Percentiles rank a stretch among this genome's conserved stretches.
Evolutionary conservation across 1,284 basidiomycete species (phyloP).

Genomic region (Heterobasidion occidentale): DNA sequence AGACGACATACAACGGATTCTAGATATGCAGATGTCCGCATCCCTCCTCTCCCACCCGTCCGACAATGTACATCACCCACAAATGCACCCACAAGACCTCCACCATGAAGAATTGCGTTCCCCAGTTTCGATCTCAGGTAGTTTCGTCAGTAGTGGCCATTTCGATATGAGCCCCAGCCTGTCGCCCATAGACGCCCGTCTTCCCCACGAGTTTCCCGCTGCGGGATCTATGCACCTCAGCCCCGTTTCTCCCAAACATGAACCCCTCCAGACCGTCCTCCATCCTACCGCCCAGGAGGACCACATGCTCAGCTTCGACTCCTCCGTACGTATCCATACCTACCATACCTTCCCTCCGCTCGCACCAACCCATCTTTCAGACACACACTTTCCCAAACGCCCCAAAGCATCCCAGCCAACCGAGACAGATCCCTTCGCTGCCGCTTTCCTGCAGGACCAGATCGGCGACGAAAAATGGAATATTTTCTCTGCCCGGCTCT

Average conservation of each 20-base stretch:
- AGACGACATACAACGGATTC: constrained; percentile 10
- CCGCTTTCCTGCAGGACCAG: constrained; percentile 34
- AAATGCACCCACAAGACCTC: constrained; percentile 2
- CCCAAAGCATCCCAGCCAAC: constrained; percentile 13
- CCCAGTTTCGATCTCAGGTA: constrained; percentile 8
- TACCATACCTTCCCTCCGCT: not conserved
- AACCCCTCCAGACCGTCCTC: constrained; percentile 6
- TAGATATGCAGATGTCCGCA: not conserved
- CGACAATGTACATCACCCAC: not conserved
- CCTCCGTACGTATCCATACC: constrained; percentile 8
- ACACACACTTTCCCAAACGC: constrained; percentile 7
- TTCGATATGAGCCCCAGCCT: constrained; percentile 8
- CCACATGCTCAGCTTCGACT: constrained; percentile 11
- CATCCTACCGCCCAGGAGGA: constrained; percentile 6
- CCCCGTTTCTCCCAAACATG: constrained; percentile 3
- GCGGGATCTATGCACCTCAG: constrained; percentile 1
- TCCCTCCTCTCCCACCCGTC: not conserved
- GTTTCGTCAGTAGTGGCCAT: constrained; percentile 4
- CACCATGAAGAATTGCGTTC: constrained; percentile 9
- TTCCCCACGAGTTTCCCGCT: constrained; percentile 10
- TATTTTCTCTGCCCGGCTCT: constrained; percentile 38
- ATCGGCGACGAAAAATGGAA: constrained; percentile 36
- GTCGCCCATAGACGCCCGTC: constrained; percentile 2
- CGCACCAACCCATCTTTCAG: not conserved
- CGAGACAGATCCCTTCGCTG: constrained; percentile 32